A percentile compares a stretch with the other conserved stretches of the same genome.
Evolutionary conservation across 1,139 yeast species (phyloP).

Genomic region (Trichomonascaceae sp.): DNA sequence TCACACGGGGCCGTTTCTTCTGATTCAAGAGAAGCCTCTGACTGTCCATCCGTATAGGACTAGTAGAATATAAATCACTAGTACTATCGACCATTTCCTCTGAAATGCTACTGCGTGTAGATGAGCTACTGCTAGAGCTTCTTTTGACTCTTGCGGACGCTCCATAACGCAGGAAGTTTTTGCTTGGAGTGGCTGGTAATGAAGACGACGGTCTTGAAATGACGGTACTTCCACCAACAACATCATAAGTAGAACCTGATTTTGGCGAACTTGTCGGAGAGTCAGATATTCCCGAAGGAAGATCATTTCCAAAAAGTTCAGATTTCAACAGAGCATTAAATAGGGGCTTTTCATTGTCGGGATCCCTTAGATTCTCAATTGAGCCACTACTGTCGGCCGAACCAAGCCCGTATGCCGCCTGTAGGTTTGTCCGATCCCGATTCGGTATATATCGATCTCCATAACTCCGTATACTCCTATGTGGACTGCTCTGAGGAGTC

Average conservation of each 20-base stretch:
- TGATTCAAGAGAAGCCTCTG: conserved; percentile 77
- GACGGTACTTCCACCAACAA: conserved; percentile 22
- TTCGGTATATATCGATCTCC: conserved; percentile 79
- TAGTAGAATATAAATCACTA: conserved; percentile 53
- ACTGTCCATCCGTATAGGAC: conserved; percentile 87
- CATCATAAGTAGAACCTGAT: background rate
- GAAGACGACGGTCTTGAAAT: conserved; percentile 28
- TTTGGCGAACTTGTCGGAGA: conserved; percentile 4
- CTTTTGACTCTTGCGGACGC: conserved; percentile 20
- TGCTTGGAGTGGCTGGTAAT: conserved; percentile 37
- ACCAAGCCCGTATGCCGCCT: conserved; percentile 74
- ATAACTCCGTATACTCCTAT: conserved; percentile 15
- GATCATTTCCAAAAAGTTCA: conserved; percentile 84
- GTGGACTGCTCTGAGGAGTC: conserved; percentile 16
- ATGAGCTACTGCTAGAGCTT: conserved; percentile 2
- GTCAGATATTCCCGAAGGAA: conserved; percentile 47
- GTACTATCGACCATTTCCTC: conserved; percentile 18
- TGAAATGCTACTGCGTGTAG: conserved; percentile 6
- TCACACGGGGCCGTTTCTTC: conserved; percentile 67
- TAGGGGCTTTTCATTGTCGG: conserved; percentile 76
- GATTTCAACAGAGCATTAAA: conserved; percentile 82
- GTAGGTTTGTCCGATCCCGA: conserved; percentile 77
- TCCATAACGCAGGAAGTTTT: conserved; percentile 28
- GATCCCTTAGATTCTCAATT: background rate
- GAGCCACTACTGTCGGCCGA: conserved; percentile 29